These are phyloP conservation scores for Choanephora cucurbitarum DNA, from an alignment of 371 early-diverging fungal genomes.

Conservation along the genomic window DNA sequence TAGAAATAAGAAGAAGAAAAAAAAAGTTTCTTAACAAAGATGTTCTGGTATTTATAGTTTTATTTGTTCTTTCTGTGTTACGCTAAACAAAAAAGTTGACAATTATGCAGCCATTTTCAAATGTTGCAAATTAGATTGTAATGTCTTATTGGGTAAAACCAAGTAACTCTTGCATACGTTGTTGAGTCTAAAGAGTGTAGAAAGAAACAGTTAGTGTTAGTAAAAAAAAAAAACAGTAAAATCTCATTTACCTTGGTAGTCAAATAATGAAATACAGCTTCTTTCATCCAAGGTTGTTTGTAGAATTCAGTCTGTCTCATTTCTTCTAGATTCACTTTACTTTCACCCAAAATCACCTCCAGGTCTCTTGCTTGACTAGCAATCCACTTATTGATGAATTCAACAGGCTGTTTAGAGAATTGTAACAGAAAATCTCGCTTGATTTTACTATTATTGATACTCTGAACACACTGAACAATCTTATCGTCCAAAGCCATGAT, in stretches of 20 bases:
- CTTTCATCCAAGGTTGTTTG: slow-evolving; percentile 81
- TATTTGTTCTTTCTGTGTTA: too few relatives aligned
- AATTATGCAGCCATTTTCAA: too few relatives aligned
- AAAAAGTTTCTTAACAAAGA: too few relatives aligned
- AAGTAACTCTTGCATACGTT: slow-evolving; percentile 53
- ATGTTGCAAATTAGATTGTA: too few relatives aligned
- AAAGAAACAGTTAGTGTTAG: too few relatives aligned
- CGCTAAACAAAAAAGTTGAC: too few relatives aligned
- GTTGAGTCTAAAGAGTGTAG: too few relatives aligned
- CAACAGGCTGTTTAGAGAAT: slow-evolving; percentile 86
- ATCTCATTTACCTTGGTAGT: slow-evolving; percentile 62
- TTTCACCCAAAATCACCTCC: slow-evolving; percentile 88
- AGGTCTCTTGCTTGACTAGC: slow-evolving; percentile 91
- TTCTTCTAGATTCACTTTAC: slow-evolving; percentile 81
- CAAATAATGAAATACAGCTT: slow-evolving; percentile 86
- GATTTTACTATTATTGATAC: slow-evolving; percentile 82
- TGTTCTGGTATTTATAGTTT: too few relatives aligned
- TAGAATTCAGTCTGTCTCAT: slow-evolving; percentile 77
- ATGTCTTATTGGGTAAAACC: slow-evolving; percentile 11
- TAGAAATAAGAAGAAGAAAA: too few relatives aligned
- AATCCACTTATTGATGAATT: slow-evolving; percentile 91
- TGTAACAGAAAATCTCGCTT: slow-evolving; percentile 93
- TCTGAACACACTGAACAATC: slow-evolving; percentile 73
- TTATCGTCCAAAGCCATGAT: slow-evolving; percentile 65
- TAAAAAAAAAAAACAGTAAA: too few relatives aligned